Evolutionary conservation across 23 red algal species (phyloP), one percentile per base, ranked within the genome.

Genomic region (Gracilaria caudata): DNA sequence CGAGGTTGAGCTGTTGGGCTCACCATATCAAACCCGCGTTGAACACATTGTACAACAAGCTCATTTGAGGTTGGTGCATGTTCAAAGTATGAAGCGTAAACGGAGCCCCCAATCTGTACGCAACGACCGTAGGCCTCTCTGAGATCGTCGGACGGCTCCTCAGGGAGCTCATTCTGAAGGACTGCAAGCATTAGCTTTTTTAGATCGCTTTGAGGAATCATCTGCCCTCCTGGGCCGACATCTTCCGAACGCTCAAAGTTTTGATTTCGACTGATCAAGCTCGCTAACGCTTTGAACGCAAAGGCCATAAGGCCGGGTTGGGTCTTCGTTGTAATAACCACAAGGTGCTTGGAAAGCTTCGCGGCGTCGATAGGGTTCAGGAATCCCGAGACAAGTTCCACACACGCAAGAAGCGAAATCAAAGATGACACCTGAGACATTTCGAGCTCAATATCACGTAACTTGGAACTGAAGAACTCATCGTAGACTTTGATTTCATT

Each of bases 281-380:
- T 64, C 11, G 38, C 75, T 20, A 91, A 54, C n/a, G 53, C 78
- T 41, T 36, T 56, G 29, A 51, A 91, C 19, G 87, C 87, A 75
- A 82, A 82, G 14, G 33, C n/a, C 37, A 56, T 82, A 59, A 82
- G 61, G 34, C 45, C 59, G 24, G 76, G 43, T 51, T 68, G 77
- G 53, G 81, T 75, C 51, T 82, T 82, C 1, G 65, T 19, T 57
- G 87, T 37, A 36, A 91, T 82, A 26, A 81, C 76, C 21, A 91
- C 44, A 73, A 91, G 77, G 25, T 91, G 74, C 37, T 82, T 82
- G 20, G 87, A 37, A 26, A 91, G 49, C 29, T 21, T 58, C 13
- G 87, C 78, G 36, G 87, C 87, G 25, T 91, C 87, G 44, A 26
- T 35, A 35, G 87, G 87, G 0, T 46, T 55, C n/a, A 91, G 41